Conservation (phyloP, 805 yeast genomes). For the Ogataea zsoltii region DNA sequence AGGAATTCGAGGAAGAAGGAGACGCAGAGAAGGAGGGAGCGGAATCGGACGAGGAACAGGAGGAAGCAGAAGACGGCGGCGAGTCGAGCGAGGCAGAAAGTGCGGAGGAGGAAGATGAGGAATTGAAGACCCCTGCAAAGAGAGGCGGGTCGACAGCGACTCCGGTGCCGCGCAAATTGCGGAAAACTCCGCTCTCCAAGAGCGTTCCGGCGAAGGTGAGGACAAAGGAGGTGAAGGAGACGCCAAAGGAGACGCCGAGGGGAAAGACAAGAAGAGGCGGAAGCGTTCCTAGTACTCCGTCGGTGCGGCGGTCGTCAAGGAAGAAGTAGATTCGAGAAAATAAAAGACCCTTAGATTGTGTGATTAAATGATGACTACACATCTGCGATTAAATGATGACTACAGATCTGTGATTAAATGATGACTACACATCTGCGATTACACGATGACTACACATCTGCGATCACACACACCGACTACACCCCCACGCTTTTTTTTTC, state of each 20-base stretch:
- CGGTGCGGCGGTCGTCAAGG: constrained; percentile 23
- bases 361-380: no score
- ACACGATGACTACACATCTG: no score
- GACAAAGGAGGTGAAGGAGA: constrained; percentile 9
- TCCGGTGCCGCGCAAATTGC: constrained; percentile 18
- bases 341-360: no score
- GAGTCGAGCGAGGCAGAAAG: constrained; percentile 5
- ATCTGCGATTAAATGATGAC: no score
- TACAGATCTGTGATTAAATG: no score
- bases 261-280: constrained; percentile 4
- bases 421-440: no score
- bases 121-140: constrained; percentile 16
- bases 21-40: constrained; percentile 8
- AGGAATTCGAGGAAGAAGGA: constrained; percentile 9
- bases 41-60: constrained; percentile 3
- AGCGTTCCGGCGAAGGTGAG: constrained; percentile 12
- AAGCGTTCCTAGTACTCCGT: constrained; percentile 20
- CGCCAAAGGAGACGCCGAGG: constrained; percentile 17
- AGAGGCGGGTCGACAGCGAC: constrained; percentile 12
- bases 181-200: constrained; percentile 20
- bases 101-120: constrained; percentile 4
- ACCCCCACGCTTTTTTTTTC: no score
- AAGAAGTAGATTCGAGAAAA: constrained; percentile 21
- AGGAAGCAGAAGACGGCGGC: constrained; percentile 5
- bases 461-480: no score